phyloP scores from a whole-genome alignment of 2,329 filamentous ascomycete species.

The Gremmenia infestans region DNA sequence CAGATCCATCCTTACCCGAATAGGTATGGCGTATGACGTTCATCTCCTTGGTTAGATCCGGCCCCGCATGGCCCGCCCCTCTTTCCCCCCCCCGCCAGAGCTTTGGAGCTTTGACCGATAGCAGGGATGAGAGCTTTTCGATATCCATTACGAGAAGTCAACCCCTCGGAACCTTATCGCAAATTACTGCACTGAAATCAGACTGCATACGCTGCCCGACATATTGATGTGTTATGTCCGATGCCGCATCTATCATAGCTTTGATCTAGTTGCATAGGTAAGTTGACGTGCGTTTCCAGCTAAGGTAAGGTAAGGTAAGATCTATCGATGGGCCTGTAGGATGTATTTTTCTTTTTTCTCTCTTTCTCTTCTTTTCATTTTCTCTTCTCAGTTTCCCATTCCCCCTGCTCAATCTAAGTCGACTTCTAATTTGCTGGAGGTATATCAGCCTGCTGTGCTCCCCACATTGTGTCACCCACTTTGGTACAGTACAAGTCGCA shows the following conservation, averaged over 20 bases:
- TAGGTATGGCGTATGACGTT: background rate
- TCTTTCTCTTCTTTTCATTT: background rate
- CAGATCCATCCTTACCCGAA: background rate
- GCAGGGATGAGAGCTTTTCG: background rate
- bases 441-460: background rate
- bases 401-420: no score
- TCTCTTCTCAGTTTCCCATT: background rate
- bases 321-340: no score
- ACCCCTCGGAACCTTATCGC: background rate
- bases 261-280: background rate
- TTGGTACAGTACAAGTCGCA: background rate
- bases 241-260: background rate
- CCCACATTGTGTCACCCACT: background rate
- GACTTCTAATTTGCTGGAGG: no score
- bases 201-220: background rate
- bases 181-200: background rate
- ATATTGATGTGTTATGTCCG: background rate
- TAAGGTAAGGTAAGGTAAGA: background rate
- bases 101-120: background rate
- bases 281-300: background rate
- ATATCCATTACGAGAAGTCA: conserved; percentile 1
- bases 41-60: background rate
- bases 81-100: no score
- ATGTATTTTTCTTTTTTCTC: background rate
- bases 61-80: background rate